These are phyloP conservation scores for Podaxis sp. DNA, from an alignment of 768 basidiomycete genomes.

Conservation along the genomic window DNA sequence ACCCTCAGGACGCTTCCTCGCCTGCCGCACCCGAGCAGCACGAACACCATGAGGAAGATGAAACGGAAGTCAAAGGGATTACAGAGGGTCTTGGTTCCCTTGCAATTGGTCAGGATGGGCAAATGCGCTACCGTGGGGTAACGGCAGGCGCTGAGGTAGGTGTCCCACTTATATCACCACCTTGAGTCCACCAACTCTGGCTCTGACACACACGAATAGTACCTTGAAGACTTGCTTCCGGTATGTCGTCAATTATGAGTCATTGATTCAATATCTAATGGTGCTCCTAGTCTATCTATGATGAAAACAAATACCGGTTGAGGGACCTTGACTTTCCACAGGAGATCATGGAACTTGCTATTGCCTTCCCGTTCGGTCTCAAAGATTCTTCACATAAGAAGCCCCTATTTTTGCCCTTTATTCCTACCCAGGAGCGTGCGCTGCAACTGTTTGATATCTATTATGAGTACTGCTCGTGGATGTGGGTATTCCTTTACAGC, in stretches of 20 bases:
- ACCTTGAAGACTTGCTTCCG: slow-evolving; percentile 37
- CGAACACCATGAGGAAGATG: slow-evolving; percentile 14
- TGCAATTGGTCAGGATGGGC: slow-evolving; percentile 47
- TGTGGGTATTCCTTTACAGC: slow-evolving; percentile 31
- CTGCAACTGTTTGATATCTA: slow-evolving; percentile 40
- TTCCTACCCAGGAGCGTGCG: slow-evolving; percentile 39
- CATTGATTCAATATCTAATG: neutral
- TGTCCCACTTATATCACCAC: neutral
- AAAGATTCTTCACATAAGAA: slow-evolving; percentile 36
- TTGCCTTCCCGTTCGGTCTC: slow-evolving; percentile 50
- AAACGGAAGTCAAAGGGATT: slow-evolving; percentile 25
- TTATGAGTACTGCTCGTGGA: slow-evolving; percentile 44
- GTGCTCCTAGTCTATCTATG: slow-evolving; percentile 1
- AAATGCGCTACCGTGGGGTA: slow-evolving; percentile 48
- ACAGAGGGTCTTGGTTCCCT: slow-evolving; percentile 46
- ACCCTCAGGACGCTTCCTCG: neutral
- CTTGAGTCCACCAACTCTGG: neutral
- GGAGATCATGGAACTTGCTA: slow-evolving; percentile 42
- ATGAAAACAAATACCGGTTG: slow-evolving; percentile 7
- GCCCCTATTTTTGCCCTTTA: slow-evolving; percentile 33
- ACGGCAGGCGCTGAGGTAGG: slow-evolving; percentile 49
- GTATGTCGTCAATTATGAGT: slow-evolving; percentile 19
- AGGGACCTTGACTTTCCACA: slow-evolving; percentile 34
- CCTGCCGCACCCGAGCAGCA: neutral
- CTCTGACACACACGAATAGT: slow-evolving; percentile 22